Conservation (phyloP, 2,329 filamentous ascomycete species). For the Fusarium camptoceras region DNA sequence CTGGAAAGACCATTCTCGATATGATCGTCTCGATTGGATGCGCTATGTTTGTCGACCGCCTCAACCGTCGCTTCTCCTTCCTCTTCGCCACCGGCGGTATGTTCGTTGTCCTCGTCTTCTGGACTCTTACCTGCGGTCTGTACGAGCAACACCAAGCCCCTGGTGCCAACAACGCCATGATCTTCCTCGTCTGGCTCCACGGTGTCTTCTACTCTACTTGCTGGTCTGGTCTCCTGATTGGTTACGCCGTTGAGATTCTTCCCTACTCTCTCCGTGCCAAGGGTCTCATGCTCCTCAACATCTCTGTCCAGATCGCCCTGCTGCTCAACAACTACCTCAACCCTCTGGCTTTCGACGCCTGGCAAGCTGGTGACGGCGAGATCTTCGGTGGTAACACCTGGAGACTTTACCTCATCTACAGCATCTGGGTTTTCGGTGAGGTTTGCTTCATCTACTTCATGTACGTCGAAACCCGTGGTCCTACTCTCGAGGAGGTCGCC, state of each 20-base stretch:
- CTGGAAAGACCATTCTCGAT: conserved; percentile 69
- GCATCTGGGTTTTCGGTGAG: conserved; percentile 70
- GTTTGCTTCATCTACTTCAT: conserved; percentile 73
- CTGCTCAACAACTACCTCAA: conserved; percentile 67
- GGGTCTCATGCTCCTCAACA: conserved; percentile 73
- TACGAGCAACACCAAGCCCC: conserved; percentile 58
- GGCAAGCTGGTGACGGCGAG: neutral
- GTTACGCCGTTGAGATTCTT: conserved; percentile 69
- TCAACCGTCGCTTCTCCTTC: conserved; percentile 66
- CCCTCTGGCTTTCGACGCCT: neutral
- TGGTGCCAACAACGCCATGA: conserved; percentile 63
- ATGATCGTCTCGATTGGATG: conserved; percentile 68
- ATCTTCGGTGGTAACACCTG: conserved; percentile 69
- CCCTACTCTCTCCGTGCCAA: conserved; percentile 69
- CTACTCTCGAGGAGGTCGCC: conserved; percentile 71
- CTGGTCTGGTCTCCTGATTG: conserved; percentile 68
- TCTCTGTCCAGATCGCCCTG: conserved; percentile 70
- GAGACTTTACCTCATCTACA: conserved; percentile 76
- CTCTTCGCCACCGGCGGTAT: conserved; percentile 62
- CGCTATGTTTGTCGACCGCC: conserved; percentile 61
- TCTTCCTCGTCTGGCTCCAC: conserved; percentile 70
- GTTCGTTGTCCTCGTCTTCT: conserved; percentile 60
- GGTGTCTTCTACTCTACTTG: conserved; percentile 70
- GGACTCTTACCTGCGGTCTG: conserved; percentile 66
- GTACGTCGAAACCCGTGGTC: conserved; percentile 77